Percentiles rank a stretch among this genome's conserved stretches.
phyloP scores from a whole-genome alignment of 2,329 filamentous ascomycete species.

The Pseudogymnoascus sp. region DNA sequence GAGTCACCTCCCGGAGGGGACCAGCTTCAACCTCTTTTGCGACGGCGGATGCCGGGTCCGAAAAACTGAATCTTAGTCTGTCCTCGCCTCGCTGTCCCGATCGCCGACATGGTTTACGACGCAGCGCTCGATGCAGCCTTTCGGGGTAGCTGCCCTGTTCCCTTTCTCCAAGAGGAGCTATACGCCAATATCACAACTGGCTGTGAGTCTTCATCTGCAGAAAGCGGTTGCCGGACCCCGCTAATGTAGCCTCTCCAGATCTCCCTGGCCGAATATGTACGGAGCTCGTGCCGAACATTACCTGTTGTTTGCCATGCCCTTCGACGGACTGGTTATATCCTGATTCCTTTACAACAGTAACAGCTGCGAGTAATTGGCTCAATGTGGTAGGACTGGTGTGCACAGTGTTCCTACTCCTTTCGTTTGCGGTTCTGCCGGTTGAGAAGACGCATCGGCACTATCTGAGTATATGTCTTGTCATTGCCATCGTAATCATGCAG shows the following conservation, averaged over 20 bases:
- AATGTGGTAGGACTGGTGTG: constrained; percentile 66
- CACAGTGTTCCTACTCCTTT: constrained; percentile 67
- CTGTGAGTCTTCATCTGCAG: background rate
- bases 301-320: constrained; percentile 87
- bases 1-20: background rate
- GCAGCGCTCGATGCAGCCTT: background rate
- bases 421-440: constrained; percentile 71
- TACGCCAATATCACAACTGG: background rate
- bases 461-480: constrained; percentile 75
- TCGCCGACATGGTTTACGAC: background rate
- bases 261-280: constrained; percentile 50
- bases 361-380: constrained; percentile 68
- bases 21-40: background rate
- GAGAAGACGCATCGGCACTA: constrained; percentile 92
- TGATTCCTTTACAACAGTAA: constrained; percentile 50
- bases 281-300: constrained; percentile 36
- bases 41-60: background rate
- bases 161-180: constrained; percentile 53
- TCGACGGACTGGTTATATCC: constrained; percentile 67
- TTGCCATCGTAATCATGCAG: constrained; percentile 69
- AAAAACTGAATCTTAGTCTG: background rate
- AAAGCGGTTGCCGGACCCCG: background rate
- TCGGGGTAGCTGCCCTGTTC: constrained; percentile 51
- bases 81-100: background rate
- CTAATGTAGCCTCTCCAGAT: constrained; percentile 32